phyloP scores from a whole-genome alignment of 202 grass and related monocot species.

The Digitaria exilis region DNA sequence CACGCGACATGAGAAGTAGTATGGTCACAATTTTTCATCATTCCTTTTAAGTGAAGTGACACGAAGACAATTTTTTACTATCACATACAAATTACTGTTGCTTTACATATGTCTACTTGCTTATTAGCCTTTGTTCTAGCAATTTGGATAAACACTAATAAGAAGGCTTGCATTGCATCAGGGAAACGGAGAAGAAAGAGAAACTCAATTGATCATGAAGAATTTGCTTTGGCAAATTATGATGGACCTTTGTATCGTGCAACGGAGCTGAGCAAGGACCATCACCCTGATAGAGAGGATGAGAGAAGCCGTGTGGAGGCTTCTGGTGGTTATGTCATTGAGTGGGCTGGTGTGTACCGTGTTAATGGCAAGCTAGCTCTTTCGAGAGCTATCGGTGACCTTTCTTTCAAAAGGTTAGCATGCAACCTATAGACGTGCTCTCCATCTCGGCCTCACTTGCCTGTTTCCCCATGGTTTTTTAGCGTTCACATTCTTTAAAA shows the following conservation, averaged over 20 bases:
- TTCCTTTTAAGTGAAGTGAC: constrained; percentile 15
- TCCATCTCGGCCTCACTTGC: constrained; percentile 5
- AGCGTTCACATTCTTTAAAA: neutral
- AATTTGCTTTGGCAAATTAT: constrained; percentile 65
- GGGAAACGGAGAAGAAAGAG: constrained; percentile 72
- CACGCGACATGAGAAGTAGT: neutral
- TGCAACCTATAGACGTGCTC: constrained; percentile 24
- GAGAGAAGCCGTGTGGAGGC: constrained; percentile 87
- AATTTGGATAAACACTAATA: constrained; percentile 22
- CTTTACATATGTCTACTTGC: neutral
- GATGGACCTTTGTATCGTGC: constrained; percentile 58
- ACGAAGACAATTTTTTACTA: neutral
- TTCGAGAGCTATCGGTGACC: constrained; percentile 89
- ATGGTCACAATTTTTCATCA: neutral
- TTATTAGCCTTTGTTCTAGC: constrained; percentile 21
- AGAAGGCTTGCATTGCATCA: constrained; percentile 38
- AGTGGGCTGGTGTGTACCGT: constrained; percentile 88
- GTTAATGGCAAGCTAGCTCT: constrained; percentile 90
- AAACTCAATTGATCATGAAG: constrained; percentile 33
- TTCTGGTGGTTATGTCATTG: constrained; percentile 80
- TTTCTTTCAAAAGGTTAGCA: constrained; percentile 81
- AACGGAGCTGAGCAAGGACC: constrained; percentile 86
- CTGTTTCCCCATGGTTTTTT: neutral
- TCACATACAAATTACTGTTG: neutral
- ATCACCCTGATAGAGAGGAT: constrained; percentile 97